phyloP scores from a whole-genome alignment of 495 filamentous ascomycete genomes.

The Cercophora scortea region DNA sequence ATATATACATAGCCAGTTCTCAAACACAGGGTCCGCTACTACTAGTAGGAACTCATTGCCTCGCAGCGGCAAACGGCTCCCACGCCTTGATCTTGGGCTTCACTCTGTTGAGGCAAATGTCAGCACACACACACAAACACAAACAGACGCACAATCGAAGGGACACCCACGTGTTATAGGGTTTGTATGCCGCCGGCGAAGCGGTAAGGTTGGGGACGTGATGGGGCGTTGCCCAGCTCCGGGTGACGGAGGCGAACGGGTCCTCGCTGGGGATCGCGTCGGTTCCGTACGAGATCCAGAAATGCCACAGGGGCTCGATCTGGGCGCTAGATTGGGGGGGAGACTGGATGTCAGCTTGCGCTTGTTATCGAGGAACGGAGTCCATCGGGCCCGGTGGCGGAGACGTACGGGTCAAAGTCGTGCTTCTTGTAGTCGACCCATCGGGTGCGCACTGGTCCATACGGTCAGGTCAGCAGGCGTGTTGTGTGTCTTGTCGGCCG shows the following conservation, averaged over 20 bases:
- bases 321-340: constrained; percentile 50
- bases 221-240: constrained; percentile 63
- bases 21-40: neutral
- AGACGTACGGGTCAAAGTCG: constrained; percentile 73
- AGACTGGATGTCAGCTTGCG: neutral
- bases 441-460: constrained; percentile 72
- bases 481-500: neutral
- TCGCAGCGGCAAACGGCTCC: constrained; percentile 28
- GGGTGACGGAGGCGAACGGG: constrained; percentile 55
- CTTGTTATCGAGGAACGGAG: neutral
- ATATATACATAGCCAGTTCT: constrained; percentile 3
- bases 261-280: constrained; percentile 80
- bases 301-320: constrained; percentile 96
- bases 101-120: constrained; percentile 14
- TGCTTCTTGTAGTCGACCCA: constrained; percentile 94
- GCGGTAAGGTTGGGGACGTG: constrained; percentile 70
- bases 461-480: constrained; percentile 4
- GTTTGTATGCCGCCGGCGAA: constrained; percentile 72
- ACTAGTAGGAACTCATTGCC: constrained; percentile 6
- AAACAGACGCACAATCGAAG: no score
- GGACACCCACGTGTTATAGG: constrained; percentile 83
- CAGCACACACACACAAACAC: neutral
- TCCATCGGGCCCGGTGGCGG: neutral
- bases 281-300: constrained; percentile 90
- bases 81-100: constrained; percentile 34